A percentile compares a stretch with the other conserved stretches of the same genome.
Conservation (phyloP, 371 early-diverging fungal species). For the Paraphysoderma sedebokerense region DNA sequence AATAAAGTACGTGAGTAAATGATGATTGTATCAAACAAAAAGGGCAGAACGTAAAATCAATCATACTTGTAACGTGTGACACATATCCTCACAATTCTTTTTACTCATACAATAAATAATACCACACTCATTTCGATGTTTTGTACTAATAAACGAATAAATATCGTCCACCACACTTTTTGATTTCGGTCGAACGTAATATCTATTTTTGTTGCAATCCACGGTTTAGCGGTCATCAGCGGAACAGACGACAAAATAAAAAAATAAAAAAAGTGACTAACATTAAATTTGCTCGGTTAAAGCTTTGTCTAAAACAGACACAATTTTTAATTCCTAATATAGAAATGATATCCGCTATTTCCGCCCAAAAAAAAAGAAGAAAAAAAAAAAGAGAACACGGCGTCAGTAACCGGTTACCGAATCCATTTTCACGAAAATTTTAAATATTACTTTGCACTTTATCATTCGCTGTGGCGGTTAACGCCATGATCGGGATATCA, state of each 20-base stretch:
- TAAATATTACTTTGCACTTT: slow-evolving; percentile 71
- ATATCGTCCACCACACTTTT: slow-evolving; percentile 52
- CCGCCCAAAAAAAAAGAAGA: no score
- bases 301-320: no score
- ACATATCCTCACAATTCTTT: slow-evolving; percentile 74
- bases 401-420: background rate
- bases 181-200: no score
- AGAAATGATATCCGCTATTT: no score
- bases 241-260: no score
- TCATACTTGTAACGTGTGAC: slow-evolving; percentile 34
- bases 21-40: no score
- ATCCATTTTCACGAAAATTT: slow-evolving; percentile 2
- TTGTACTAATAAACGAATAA: slow-evolving; percentile 44
- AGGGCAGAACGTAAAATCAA: slow-evolving; percentile 29
- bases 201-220: no score
- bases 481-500: slow-evolving; percentile 85
- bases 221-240: no score
- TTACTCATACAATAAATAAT: slow-evolving; percentile 94
- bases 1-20: background rate
- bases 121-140: slow-evolving; percentile 62
- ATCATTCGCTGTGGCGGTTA: slow-evolving; percentile 95
- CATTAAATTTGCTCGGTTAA: no score
- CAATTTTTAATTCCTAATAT: no score
- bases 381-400: no score
- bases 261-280: no score